phyloP scores from a whole-genome alignment of 2,329 filamentous ascomycete genomes.

The Teratosphaeria destructans region DNA sequence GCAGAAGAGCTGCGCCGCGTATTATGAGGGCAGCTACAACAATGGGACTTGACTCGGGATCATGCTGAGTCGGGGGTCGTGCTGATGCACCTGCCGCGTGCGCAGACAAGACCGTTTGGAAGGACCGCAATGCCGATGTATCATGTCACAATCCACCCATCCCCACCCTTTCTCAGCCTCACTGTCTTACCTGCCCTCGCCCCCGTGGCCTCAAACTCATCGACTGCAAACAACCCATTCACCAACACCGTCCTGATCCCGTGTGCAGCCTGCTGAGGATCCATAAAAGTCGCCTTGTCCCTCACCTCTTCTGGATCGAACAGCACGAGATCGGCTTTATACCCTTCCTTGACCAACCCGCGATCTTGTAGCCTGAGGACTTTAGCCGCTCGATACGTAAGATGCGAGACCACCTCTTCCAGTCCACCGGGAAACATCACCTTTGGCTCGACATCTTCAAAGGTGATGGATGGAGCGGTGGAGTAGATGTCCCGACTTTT shows the following conservation, averaged over 20 bases:
- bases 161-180: conserved; percentile 7
- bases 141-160: conserved; percentile 5
- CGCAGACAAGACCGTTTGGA: no score
- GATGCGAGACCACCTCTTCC: conserved; percentile 19
- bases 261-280: conserved; percentile 15
- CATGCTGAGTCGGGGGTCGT: background rate
- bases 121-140: no score
- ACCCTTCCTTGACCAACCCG: conserved; percentile 15
- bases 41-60: background rate
- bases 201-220: conserved; percentile 13
- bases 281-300: conserved; percentile 18
- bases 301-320: conserved; percentile 15
- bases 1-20: conserved; percentile 2
- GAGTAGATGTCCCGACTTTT: conserved; percentile 15
- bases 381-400: conserved; percentile 15
- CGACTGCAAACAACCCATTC: conserved; percentile 16
- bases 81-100: no score
- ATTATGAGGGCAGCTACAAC: background rate
- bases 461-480: conserved; percentile 6
- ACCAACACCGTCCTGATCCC: conserved; percentile 18
- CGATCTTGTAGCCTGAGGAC: conserved; percentile 14
- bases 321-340: conserved; percentile 17
- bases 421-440: conserved; percentile 17
- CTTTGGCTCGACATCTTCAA: conserved; percentile 13
- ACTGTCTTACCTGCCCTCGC: conserved; percentile 15